These are phyloP conservation scores for Cymbopogon flexuosus DNA, from an alignment of 202 grass and related monocot genomes.

Conservation along the genomic window DNA sequence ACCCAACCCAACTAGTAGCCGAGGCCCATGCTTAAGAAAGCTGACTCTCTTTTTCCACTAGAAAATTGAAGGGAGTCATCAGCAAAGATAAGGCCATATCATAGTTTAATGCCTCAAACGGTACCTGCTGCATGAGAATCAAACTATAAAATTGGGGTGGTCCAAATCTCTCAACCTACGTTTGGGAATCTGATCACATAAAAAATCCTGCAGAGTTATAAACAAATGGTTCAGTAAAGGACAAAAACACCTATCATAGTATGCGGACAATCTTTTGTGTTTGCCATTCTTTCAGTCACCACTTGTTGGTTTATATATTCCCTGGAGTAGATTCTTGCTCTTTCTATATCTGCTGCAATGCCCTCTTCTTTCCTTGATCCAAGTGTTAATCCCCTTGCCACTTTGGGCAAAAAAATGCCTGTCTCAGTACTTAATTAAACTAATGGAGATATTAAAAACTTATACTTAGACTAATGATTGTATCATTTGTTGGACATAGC, in stretches of 20 bases:
- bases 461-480: conserved; percentile 32
- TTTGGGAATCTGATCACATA: conserved; percentile 40
- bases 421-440: conserved; percentile 26
- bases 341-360: conserved; percentile 44
- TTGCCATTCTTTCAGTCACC: conserved; percentile 40
- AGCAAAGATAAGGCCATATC: conserved; percentile 26
- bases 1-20: conserved; percentile 16
- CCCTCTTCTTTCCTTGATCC: conserved; percentile 18
- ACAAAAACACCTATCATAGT: conserved; percentile 36
- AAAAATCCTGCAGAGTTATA: neutral
- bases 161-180: conserved; percentile 32
- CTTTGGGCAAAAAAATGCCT: conserved; percentile 38
- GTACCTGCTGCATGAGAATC: conserved; percentile 43
- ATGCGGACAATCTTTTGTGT: conserved; percentile 37
- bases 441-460: neutral
- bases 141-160: conserved; percentile 37
- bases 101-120: conserved; percentile 46
- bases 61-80: conserved; percentile 20
- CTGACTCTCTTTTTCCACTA: conserved; percentile 6
- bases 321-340: conserved; percentile 32
- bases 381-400: conserved; percentile 46
- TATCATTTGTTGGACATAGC: conserved; percentile 29
- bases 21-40: conserved; percentile 40
- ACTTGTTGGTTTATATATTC: conserved; percentile 30
- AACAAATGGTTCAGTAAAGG: conserved; percentile 25